These are phyloP conservation scores for Crithidia bombi DNA, from an alignment of 208 protist genomes.

Conservation along the genomic window DNA sequence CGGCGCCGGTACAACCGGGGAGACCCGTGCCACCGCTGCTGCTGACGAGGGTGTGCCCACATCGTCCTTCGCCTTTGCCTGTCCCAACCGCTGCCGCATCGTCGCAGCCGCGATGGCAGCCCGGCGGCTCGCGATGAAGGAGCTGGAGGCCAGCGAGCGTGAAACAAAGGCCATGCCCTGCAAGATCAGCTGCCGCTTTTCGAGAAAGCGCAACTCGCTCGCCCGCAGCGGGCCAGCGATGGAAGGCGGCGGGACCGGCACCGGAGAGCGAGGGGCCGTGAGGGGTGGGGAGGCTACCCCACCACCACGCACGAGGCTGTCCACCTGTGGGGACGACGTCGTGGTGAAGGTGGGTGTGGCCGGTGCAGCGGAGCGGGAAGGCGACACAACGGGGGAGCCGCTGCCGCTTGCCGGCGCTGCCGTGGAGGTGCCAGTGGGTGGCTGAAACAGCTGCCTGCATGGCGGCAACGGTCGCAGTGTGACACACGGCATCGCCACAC, in stretches of 20 bases:
- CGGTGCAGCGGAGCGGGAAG: neutral
- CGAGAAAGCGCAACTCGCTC: slow-evolving; percentile 41
- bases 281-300: slow-evolving; percentile 2
- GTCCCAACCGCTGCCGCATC: slow-evolving; percentile 19
- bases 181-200: slow-evolving; percentile 36
- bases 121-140: slow-evolving; percentile 45
- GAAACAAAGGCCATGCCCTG: slow-evolving; percentile 36
- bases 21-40: neutral
- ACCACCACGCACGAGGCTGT: neutral
- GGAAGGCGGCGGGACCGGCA: slow-evolving; percentile 10
- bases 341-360: neutral
- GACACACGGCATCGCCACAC: slow-evolving; percentile 15
- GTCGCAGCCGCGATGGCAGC: slow-evolving; percentile 31
- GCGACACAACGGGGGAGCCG: slow-evolving; percentile 1
- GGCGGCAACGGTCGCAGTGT: slow-evolving; percentile 12
- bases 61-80: neutral
- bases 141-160: slow-evolving; percentile 43
- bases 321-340: neutral
- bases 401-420: neutral
- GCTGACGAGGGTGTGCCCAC: neutral
- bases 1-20: neutral
- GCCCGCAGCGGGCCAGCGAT: slow-evolving; percentile 27
- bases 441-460: slow-evolving; percentile 19
- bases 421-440: too few relatives aligned
- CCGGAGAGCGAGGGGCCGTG: slow-evolving; percentile 2